Base-by-base conservation (phyloP, 2,329 filamentous ascomycete genomes). In the Stagonosporopsis cucurbitacearum region DNA sequence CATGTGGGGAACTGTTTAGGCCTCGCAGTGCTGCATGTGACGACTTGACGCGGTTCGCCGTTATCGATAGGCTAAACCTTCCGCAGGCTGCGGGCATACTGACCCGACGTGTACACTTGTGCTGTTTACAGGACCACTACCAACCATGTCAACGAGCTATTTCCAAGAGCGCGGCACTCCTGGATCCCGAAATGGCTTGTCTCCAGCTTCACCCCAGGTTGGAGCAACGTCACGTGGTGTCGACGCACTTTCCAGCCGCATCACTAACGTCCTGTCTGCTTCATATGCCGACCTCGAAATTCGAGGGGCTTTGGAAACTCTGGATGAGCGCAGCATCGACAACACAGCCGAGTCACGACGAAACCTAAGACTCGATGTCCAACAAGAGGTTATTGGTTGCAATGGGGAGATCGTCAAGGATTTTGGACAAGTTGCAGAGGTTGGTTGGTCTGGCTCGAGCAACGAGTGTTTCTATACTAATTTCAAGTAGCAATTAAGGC, bases 201-300 rank as follows among this genome's bases (percentile, higher is more conserved):
- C 70, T n/a, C 68, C 70, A 22, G 65, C 65, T 28, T 64, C 68
- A 23, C 63, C 71, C 1, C 64, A 66, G 5, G 43, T 55, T 40
- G 69, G 60, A 6, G 41, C 58, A 11, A 53, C 62, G 6, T 69
- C 69, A n/a, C 66, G 67, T 35, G 67, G 79, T 19, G 68, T 79
- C 13, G 91, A 86, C 74, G 89, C 92, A 7, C 80, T 98, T 28
- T 88, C 91, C 7, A 89, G 88, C 58, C 92, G 95, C 71, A 85
- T 97, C 65, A 90, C 91, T 22, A 88, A 86, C 58, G 89, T 98
- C 36, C 84, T 98, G 44, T 96, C 95, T 4, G 88, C 92, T 2
- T 96, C 94, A 0, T 97, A 96, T 77, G 90, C 92, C 6, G 95
- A 98, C 76, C 83, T 91, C 5, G 94, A 97, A 64, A 96, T 98